Conservation (phyloP, 495 filamentous ascomycete species). For the Neurospora tetrasperma region DNA sequence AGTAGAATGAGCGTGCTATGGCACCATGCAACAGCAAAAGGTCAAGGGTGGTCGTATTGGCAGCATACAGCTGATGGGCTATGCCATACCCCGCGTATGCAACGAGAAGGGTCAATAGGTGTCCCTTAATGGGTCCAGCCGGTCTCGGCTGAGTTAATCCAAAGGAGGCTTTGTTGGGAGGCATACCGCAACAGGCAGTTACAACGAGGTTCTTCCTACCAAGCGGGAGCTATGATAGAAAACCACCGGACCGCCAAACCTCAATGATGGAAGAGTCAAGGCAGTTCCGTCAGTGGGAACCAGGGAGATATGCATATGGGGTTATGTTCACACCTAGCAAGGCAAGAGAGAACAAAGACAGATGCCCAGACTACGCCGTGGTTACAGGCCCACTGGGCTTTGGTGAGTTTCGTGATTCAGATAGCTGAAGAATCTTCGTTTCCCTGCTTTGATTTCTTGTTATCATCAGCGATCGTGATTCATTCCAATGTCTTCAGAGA, state of each 20-base stretch:
- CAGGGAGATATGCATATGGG: background rate
- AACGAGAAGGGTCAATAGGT: background rate
- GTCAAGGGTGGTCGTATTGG: background rate
- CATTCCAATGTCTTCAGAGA: background rate
- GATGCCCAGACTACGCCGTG: background rate
- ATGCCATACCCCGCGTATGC: background rate
- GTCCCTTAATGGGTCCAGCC: background rate
- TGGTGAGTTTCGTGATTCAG: background rate
- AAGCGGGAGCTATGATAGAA: background rate
- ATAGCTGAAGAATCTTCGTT: background rate
- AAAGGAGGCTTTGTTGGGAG: background rate
- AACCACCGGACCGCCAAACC: background rate
- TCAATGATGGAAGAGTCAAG: background rate
- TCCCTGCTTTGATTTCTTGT: background rate
- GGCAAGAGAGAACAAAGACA: background rate
- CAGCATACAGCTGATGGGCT: background rate
- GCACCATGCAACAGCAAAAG: background rate
- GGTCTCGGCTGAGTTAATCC: background rate
- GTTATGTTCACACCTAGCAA: background rate
- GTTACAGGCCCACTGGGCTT: background rate
- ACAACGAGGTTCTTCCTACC: background rate
- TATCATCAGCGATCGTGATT: background rate
- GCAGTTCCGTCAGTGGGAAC: background rate
- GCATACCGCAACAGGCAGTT: background rate
- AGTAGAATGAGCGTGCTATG: background rate